Evolutionary conservation across 441 rosid species (phyloP).

Genomic region (Kokia cookei): DNA sequence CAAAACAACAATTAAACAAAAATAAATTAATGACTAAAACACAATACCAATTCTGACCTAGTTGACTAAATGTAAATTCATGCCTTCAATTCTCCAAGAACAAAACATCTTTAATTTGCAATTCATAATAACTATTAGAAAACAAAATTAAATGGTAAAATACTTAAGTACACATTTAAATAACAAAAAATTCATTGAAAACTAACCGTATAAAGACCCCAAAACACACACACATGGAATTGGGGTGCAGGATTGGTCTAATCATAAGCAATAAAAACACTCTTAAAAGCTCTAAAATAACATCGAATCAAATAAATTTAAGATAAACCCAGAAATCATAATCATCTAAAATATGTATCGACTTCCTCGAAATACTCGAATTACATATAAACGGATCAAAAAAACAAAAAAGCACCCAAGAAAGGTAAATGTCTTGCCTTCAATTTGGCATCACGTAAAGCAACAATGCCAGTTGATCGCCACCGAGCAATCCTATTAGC

Average conservation of each 20-base stretch:
- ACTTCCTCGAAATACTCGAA: not conserved
- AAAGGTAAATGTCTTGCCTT: slow-evolving; percentile 36
- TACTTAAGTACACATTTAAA: not conserved
- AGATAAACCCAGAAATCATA: not conserved
- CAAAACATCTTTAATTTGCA: not conserved
- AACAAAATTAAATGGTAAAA: not conserved
- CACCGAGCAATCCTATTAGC: slow-evolving; percentile 63
- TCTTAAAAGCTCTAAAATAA: not conserved
- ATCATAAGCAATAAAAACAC: not conserved
- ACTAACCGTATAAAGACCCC: not conserved
- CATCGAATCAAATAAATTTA: not conserved
- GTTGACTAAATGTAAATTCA: not conserved
- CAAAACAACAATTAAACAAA: not conserved
- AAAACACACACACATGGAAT: not conserved
- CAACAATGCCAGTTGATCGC: slow-evolving; percentile 96
- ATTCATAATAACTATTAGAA: not conserved
- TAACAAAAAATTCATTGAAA: not conserved
- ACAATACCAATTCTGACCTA: not conserved
- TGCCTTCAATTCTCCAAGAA: not conserved
- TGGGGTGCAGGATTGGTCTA: not conserved
- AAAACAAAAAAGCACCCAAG: not conserved
- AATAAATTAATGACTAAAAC: too few relatives aligned
- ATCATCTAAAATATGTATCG: not conserved
- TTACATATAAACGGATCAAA: not conserved
- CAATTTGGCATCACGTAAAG: slow-evolving; percentile 82